Conservation (phyloP, 2,329 filamentous ascomycete species). For the Talaromyces sp. region DNA sequence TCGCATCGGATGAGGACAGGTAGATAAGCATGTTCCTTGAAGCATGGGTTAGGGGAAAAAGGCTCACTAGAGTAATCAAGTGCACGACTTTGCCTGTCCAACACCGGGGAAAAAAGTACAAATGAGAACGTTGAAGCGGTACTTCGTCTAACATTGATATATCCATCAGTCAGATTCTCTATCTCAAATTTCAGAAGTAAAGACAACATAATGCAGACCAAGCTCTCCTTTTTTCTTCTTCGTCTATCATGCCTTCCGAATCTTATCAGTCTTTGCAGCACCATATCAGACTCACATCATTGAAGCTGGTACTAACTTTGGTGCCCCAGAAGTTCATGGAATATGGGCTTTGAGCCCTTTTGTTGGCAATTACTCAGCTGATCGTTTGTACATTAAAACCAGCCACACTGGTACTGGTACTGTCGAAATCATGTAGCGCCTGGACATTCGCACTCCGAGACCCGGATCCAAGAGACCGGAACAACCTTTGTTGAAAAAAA, state of each 20-base stretch:
- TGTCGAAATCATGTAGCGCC: slow-evolving; percentile 21
- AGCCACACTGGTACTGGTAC: slow-evolving; percentile 20
- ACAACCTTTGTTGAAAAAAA: slow-evolving; percentile 48
- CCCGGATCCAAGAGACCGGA: slow-evolving; percentile 62
- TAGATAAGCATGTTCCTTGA: not conserved
- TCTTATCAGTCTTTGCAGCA: not conserved
- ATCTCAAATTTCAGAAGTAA: not conserved
- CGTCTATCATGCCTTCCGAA: not conserved
- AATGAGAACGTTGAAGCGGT: not conserved
- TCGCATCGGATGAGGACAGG: not conserved
- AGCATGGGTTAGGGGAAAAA: not conserved
- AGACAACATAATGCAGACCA: not conserved
- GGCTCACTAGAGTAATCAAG: not conserved
- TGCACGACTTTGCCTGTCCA: not conserved
- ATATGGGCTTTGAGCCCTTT: not conserved
- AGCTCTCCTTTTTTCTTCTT: not conserved
- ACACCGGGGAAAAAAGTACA: not conserved
- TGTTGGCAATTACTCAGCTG: slow-evolving; percentile 1
- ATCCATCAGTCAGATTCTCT: not conserved
- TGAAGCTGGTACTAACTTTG: not conserved
- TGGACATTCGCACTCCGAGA: slow-evolving; percentile 30
- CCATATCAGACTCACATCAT: not conserved
- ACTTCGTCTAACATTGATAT: not conserved
- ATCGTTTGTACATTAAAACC: slow-evolving; percentile 21
- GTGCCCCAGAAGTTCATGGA: not conserved